These are phyloP conservation scores for Citropsis articulata DNA, from an alignment of 345 rosid genomes.

Conservation along the genomic window DNA sequence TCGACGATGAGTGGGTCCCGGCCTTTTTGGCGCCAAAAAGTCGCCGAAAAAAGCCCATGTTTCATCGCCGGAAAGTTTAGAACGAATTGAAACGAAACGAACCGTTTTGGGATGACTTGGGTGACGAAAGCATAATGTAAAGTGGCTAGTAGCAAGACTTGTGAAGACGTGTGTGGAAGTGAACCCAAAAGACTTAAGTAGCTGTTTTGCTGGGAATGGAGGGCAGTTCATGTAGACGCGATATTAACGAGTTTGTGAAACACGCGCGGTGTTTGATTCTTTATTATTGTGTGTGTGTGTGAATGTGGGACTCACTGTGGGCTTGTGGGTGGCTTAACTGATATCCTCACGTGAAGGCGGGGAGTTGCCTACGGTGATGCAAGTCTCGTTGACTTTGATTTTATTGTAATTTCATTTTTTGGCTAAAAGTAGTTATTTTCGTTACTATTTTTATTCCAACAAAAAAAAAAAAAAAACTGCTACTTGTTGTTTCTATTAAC, in stretches of 20 bases:
- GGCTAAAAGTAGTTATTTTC: no score
- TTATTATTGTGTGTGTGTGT: fast-evolving
- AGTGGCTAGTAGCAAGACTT: not conserved
- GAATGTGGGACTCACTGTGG: no score
- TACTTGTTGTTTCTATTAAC: no score
- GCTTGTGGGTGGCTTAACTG: not conserved
- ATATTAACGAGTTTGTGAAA: not conserved
- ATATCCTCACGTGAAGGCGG: not conserved
- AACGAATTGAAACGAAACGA: not conserved
- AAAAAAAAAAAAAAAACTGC: no score
- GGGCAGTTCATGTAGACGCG: not conserved
- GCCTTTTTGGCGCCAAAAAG: slow-evolving; percentile 58
- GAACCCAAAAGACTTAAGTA: not conserved
- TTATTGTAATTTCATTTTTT: no score
- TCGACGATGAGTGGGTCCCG: slow-evolving; percentile 16
- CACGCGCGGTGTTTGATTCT: not conserved
- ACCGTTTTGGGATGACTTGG: not conserved
- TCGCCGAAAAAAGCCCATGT: slow-evolving; percentile 77
- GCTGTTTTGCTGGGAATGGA: not conserved
- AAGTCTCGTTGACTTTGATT: not conserved
- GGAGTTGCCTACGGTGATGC: not conserved
- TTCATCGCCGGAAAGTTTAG: slow-evolving; percentile 25
- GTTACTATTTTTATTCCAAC: no score
- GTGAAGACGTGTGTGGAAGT: no score
- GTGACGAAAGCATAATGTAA: not conserved